Base-by-base conservation (phyloP, 352 stramenopile genomes). In the Phytophthora foliorum region DNA sequence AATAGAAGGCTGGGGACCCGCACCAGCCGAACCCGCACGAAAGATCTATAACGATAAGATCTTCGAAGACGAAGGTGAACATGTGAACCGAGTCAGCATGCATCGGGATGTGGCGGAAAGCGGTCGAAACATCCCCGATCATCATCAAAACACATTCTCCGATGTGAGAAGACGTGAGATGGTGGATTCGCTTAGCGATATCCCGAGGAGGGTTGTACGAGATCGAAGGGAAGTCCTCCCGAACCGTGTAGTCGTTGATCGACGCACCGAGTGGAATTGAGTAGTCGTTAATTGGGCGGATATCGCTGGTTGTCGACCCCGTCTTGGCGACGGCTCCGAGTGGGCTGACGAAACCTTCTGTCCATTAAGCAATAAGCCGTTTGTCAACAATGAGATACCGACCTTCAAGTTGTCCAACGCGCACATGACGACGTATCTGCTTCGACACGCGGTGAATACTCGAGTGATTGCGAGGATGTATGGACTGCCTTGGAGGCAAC, bases 51-150 rank as follows among this genome's bases (percentile, higher is more conserved):
- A 74, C 55, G 3, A 76, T 9, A 11, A 58, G 13, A 4, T 41
- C 25, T 5, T 71, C 64, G 31, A 71, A 68, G 0, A 44, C 0
- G 21, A 74, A 78, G 1, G 36, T 41, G 36, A 80, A 77, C 46
- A 70, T 67, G 50, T 75, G 64, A n/a, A 77, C 68, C 1, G 45
- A 19, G 17, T 76, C 42, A 4, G 52, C 58, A 36, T 63, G 36
- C 6, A 81, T 51, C 7, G 69, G 57, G 9, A 78, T 44, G 66
- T 78, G 63, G 1, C 74, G 58, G n/a, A 81, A 78, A 0, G 69
- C 73, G n/a, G 65, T 62, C 0, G 71, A 44, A 10, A 73, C 60
- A 62, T 79, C 70, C 4, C 67, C 74, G 10, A 69, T n/a, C 54
- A 79, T 69, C 9, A 80, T 58, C 7, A 53, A 22, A 8, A 67